These are phyloP conservation scores for Stephanodiscus triporus DNA, from an alignment of 108 stramenopile genomes.

Conservation along the genomic window DNA sequence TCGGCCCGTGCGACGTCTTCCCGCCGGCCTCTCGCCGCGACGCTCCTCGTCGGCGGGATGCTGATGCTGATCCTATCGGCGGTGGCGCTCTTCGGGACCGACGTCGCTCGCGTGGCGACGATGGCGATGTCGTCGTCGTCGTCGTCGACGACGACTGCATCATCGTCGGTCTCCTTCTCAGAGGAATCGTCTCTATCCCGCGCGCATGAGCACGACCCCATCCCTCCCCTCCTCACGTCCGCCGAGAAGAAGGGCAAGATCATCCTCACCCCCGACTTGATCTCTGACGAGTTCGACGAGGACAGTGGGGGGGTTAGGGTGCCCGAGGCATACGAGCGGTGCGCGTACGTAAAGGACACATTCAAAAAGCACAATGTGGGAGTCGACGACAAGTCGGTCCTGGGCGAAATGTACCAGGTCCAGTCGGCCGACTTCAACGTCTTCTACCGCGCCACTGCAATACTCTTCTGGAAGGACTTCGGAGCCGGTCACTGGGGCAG, in stretches of 20 bases:
- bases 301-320: too few relatives aligned
- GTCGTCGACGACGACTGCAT: constrained; percentile 60
- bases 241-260: neutral
- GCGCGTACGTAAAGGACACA: constrained; percentile 47
- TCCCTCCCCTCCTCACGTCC: neutral
- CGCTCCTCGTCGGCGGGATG: neutral
- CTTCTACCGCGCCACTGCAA: constrained; percentile 65
- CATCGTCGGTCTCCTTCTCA: constrained; percentile 79
- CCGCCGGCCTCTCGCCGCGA: too few relatives aligned
- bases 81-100: neutral
- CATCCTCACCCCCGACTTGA: neutral
- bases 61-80: constrained; percentile 48
- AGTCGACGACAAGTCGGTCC: constrained; percentile 10
- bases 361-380: constrained; percentile 35
- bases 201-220: neutral
- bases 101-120: constrained; percentile 4
- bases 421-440: constrained; percentile 53
- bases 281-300: neutral
- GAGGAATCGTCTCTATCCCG: too few relatives aligned
- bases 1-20: too few relatives aligned
- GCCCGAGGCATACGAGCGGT: constrained; percentile 33
- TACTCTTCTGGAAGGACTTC: constrained; percentile 70
- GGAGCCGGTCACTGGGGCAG: constrained; percentile 40
- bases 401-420: constrained; percentile 35
- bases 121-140: neutral